Percentiles rank a stretch among this genome's conserved stretches.
Conservation (phyloP, 2,329 filamentous ascomycete genomes). For the Talaromyces amestolkiae region DNA sequence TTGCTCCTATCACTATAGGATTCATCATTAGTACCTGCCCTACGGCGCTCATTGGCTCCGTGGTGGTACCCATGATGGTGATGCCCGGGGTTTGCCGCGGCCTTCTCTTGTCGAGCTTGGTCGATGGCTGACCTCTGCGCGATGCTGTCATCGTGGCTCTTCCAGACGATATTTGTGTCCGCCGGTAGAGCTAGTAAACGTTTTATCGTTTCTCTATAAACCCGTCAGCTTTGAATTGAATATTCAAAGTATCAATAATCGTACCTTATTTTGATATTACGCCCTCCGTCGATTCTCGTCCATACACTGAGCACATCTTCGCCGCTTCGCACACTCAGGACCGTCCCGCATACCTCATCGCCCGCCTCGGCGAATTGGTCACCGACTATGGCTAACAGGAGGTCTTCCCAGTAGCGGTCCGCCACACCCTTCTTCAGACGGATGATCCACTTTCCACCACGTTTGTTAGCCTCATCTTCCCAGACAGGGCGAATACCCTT, state of each 20-base stretch:
- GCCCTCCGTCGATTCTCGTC: conserved; percentile 88
- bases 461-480: conserved; percentile 97
- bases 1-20: conserved; percentile 44
- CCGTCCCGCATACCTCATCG: conserved; percentile 92
- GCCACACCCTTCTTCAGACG: conserved; percentile 95
- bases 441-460: conserved; percentile 96
- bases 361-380: conserved; percentile 91
- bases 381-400: conserved; percentile 84
- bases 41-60: conserved; percentile 41
- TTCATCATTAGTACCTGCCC: conserved; percentile 44
- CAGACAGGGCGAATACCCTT: conserved; percentile 94
- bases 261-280: conserved; percentile 94
- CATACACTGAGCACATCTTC: conserved; percentile 98
- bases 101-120: conserved; percentile 85
- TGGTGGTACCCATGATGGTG: conserved; percentile 36
- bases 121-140: conserved; percentile 87
- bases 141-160: conserved; percentile 94
- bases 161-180: conserved; percentile 91
- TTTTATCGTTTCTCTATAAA: conserved; percentile 82
- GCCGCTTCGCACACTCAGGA: conserved; percentile 88
- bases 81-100: conserved; percentile 33
- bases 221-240: conserved; percentile 22
- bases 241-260: not conserved
- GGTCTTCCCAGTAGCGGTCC: conserved; percentile 94
- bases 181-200: conserved; percentile 79